Evolutionary conservation across 257 asterid species (phyloP).

Genomic region (Verbascum thapsus): DNA sequence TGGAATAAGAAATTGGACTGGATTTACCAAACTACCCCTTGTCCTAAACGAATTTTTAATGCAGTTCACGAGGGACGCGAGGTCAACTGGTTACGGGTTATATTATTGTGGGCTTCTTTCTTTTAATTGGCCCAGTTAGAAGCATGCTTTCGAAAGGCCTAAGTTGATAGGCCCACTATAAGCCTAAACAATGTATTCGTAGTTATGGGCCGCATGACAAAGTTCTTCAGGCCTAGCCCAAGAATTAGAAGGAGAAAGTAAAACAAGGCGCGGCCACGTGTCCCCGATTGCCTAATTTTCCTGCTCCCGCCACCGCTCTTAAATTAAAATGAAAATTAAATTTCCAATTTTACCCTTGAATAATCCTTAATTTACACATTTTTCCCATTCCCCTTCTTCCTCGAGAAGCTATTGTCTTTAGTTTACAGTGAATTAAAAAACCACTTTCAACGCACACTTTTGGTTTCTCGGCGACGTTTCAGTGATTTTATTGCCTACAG

Average conservation of each 20-base stretch:
- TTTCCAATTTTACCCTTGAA: slow-evolving; percentile 43
- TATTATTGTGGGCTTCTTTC: not conserved
- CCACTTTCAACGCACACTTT: not conserved
- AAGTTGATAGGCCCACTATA: not conserved
- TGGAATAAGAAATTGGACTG: not conserved
- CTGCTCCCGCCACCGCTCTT: slow-evolving; percentile 57
- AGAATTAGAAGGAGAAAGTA: not conserved
- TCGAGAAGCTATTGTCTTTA: slow-evolving; percentile 40
- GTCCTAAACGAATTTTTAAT: not conserved
- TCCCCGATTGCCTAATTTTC: slow-evolving; percentile 17
- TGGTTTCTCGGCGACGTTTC: not conserved
- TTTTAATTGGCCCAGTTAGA: not conserved
- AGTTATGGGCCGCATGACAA: not conserved
- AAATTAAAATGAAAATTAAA: slow-evolving; percentile 39
- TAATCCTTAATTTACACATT: slow-evolving; percentile 13
- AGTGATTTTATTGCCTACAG: slow-evolving; percentile 9
- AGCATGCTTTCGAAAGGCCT: too few relatives aligned
- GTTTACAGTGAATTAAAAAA: slow-evolving; percentile 1
- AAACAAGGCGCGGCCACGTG: slow-evolving; percentile 27
- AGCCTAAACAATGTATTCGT: not conserved
- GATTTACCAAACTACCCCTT: slow-evolving; percentile 29
- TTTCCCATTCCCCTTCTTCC: slow-evolving; percentile 36
- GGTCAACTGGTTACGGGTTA: not conserved
- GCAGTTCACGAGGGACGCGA: slow-evolving; percentile 22
- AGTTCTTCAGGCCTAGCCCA: not conserved